Evolutionary conservation across 179 eudicot species (phyloP), one percentile per base, ranked within the genome.

Genomic region (Beta lomatogona): DNA sequence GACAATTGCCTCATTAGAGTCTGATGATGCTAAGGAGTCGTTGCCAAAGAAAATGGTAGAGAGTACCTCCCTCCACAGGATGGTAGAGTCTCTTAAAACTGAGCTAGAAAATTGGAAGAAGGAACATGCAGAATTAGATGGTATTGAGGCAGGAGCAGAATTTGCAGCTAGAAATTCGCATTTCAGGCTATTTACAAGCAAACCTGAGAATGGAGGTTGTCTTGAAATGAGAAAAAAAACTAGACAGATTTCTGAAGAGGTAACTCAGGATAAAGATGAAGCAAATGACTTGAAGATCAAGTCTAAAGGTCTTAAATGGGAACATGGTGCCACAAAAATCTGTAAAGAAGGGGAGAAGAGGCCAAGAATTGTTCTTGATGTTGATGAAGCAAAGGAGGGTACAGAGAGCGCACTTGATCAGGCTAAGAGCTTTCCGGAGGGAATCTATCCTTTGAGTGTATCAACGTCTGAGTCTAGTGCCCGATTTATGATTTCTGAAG

Each of bases 381-480:
- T 60, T 73, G 81, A 60, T 36, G 52, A 81, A 48, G 45, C 41
- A 41, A 81, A 57, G 73, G 79, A 60, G 44, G 36, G 75, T 58
- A 31, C 59, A 21, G 45, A 72, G 75, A 81, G 41, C 44, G 31
- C 77, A 18, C 44, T 66, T 50, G 72, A 73, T 73, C 75, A 13
- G 68, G 71, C 7, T 58, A 66, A 67, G 54, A 65, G 52, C 66
- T 50, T 48, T 31, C 54, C 80, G 9, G 82, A 76, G 77, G 71
- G 36, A 81, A 68, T 53, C 21, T 69, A 22, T 78, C 68, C 82
- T 54, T 75, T 67, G 25, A 78, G 59, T 75, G 77, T 85, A 10
- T 85, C 86, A 31, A 84, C 87, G 14, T 85, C 87, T 4, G 84
- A 85, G 77, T 81, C 87, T 75, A 81, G 77, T 85, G 87, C 73